Base-by-base conservation (phyloP, 164 flowering plant genomes). In the Annona squamosa region DNA sequence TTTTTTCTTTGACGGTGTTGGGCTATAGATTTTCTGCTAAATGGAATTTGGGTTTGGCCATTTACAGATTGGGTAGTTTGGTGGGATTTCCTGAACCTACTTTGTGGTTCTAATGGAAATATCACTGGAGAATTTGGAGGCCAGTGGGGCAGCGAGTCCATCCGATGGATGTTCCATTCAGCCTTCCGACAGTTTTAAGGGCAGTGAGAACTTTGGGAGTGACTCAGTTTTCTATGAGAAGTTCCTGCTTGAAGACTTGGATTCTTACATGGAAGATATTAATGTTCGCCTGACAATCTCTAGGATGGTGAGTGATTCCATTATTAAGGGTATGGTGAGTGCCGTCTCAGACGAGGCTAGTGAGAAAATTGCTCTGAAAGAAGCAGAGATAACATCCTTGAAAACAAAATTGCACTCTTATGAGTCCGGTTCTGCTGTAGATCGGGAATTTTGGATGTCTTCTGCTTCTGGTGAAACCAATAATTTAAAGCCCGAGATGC, bases 281-380 rank as follows among this genome's bases (percentile, higher is more conserved):
- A 67, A 82, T 73, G 90, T 85, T 5, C 83, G 95, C 17, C 72
- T 96, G 72, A 85, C 78, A 5, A 78, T 96, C 46, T 90, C 98
- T 2, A 81, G 95, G 79, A 87, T 93, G 94, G 99, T 96, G 19
- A 88, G 82, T 78, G 89, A 93, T 65, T 85, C 97, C 4, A 86
- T 96, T 52, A 86, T 87, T 26, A 90, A 86, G 79, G 94, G 97
- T 48, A 85, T 93, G 83, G 90, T 90, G 17, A 86, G 52, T 81
- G 98, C 92, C 1, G 83, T 92, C 59, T 81, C 77, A 48, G 86
- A 90, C 73, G 92, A 89, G 80, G 89, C 93, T n/a, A 82, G 77
- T 18, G 87, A 87, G 75, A 81, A 67, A 79, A 81, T 91, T 71
- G 82, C 83, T 65, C 56, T 69, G 57, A 90, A 84, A 72, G 93